Percentiles rank a stretch among this genome's conserved stretches.
Conservation (phyloP, 768 basidiomycete genomes). For the Amanita subjunquillea region DNA sequence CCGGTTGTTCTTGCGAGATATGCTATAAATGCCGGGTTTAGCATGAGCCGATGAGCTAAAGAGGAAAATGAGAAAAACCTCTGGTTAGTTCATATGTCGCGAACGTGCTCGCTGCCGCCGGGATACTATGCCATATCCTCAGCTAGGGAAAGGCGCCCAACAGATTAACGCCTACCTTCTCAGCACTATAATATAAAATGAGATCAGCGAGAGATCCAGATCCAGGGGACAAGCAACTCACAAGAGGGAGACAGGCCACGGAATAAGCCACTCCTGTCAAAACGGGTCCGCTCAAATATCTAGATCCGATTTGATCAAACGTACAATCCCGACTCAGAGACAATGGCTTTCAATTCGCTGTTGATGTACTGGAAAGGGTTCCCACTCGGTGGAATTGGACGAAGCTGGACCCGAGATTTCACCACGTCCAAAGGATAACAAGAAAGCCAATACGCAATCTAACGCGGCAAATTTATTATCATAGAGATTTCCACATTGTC, state of each 20-base stretch:
- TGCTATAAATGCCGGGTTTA: neutral
- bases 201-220: neutral
- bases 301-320: slow-evolving; percentile 16
- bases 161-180: slow-evolving; percentile 35
- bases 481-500: neutral
- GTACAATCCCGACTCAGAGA: slow-evolving; percentile 66
- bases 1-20: slow-evolving; percentile 2
- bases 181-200: slow-evolving; percentile 31
- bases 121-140: slow-evolving; percentile 46
- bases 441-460: slow-evolving; percentile 89
- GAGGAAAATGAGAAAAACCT: slow-evolving; percentile 18
- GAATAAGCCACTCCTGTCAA: slow-evolving; percentile 51
- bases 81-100: slow-evolving; percentile 80
- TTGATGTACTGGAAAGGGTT: slow-evolving; percentile 71
- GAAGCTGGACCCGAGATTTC: slow-evolving; percentile 84
- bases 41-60: neutral
- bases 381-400: slow-evolving; percentile 60
- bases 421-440: slow-evolving; percentile 91
- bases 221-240: slow-evolving; percentile 26
- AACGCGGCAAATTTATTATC: slow-evolving; percentile 1
- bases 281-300: neutral
- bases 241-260: slow-evolving; percentile 69
- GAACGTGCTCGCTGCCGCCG: slow-evolving; percentile 86
- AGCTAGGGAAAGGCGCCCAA: neutral
- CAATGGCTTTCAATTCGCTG: slow-evolving; percentile 52